These are phyloP conservation scores for Pichia rugopelliculosa DNA, from an alignment of 805 yeast genomes.

Conservation along the genomic window DNA sequence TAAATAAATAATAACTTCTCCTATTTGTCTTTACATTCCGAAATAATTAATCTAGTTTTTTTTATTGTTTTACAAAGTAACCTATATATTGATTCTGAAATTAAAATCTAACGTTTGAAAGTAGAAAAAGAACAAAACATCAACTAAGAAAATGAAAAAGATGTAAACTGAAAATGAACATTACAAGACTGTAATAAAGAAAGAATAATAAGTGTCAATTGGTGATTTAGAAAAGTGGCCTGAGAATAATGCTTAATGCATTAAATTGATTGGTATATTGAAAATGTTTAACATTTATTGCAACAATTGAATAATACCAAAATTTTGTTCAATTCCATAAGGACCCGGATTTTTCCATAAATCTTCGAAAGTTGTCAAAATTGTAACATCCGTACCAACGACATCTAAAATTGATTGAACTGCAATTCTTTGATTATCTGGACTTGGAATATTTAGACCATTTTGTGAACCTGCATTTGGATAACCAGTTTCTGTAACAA, in stretches of 20 bases:
- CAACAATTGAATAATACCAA: slow-evolving; percentile 50
- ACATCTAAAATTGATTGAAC: slow-evolving; percentile 52
- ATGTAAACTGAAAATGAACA: too few relatives aligned
- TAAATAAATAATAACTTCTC: neutral
- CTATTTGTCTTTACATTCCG: neutral
- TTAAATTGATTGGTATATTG: neutral
- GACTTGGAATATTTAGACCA: slow-evolving; percentile 67
- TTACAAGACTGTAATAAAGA: neutral
- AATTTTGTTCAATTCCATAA: slow-evolving; percentile 80
- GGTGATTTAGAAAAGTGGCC: neutral
- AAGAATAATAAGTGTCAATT: neutral
- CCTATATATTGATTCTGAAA: too few relatives aligned
- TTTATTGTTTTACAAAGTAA: neutral
- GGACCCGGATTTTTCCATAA: slow-evolving; percentile 82
- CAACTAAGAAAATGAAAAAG: neutral
- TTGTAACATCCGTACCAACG: slow-evolving; percentile 54
- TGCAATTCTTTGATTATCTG: slow-evolving; percentile 66
- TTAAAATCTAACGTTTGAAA: neutral
- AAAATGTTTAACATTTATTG: neutral
- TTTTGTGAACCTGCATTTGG: slow-evolving; percentile 67
- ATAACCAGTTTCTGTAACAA: slow-evolving; percentile 83
- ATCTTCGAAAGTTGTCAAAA: slow-evolving; percentile 77
- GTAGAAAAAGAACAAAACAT: neutral
- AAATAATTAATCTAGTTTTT: neutral
- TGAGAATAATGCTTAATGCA: neutral